Conservation (phyloP, 2,329 filamentous ascomycete genomes). For the Neurospora crassa region DNA sequence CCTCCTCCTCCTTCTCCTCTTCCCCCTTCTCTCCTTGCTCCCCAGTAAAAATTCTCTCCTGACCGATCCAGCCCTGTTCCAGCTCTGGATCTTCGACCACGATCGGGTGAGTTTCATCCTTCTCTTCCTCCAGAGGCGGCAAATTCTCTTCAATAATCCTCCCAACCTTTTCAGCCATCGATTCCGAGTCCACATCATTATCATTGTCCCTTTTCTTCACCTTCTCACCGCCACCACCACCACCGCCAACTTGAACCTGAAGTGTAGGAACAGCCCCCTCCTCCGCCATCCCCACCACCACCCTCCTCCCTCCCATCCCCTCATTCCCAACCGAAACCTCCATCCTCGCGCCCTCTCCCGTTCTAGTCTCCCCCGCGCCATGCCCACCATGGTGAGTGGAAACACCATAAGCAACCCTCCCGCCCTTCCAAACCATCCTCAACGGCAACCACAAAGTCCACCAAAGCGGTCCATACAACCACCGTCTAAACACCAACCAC, state of each 20-base stretch:
- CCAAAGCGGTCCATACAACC: slow-evolving; percentile 83
- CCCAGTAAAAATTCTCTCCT: background rate
- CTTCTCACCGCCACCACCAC: slow-evolving; percentile 5
- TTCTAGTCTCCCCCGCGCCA: slow-evolving; percentile 21
- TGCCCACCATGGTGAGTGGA: slow-evolving; percentile 26
- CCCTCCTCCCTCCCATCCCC: slow-evolving; percentile 12
- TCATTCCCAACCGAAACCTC: slow-evolving; percentile 17
- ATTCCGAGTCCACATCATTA: slow-evolving; percentile 22
- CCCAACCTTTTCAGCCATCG: slow-evolving; percentile 43
- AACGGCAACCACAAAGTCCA: slow-evolving; percentile 80
- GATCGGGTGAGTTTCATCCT: slow-evolving; percentile 13
- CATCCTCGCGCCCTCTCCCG: slow-evolving; percentile 11
- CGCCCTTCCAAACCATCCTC: slow-evolving; percentile 54
- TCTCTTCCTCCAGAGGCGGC: slow-evolving; percentile 7
- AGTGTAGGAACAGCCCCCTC: slow-evolving; percentile 39
- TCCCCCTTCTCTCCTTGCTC: slow-evolving; percentile 12
- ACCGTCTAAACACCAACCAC: slow-evolving; percentile 79
- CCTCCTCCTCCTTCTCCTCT: slow-evolving; percentile 8
- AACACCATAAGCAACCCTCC: slow-evolving; percentile 40
- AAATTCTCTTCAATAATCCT: slow-evolving; percentile 30
- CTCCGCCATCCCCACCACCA: slow-evolving; percentile 22
- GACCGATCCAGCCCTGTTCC: background rate
- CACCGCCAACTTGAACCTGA: slow-evolving; percentile 28
- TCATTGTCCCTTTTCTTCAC: slow-evolving; percentile 17
- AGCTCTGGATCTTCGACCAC: background rate